These are phyloP conservation scores for Cruciata laevipes DNA, from an alignment of 257 asterid genomes.

Conservation along the genomic window DNA sequence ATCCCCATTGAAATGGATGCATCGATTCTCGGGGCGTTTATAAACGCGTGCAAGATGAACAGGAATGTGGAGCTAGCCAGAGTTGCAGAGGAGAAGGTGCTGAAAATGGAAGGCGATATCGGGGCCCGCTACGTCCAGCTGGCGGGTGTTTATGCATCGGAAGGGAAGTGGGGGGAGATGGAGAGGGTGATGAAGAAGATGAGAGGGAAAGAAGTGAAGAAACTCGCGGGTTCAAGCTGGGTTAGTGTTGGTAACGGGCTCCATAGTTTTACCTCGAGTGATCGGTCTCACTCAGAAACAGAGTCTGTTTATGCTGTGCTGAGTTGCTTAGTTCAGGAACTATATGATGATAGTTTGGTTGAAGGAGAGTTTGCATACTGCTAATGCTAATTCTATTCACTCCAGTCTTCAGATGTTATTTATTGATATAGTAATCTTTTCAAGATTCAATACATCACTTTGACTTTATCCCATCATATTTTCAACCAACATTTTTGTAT, in stretches of 20 bases:
- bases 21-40: constrained; percentile 52
- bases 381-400: neutral
- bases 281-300: constrained; percentile 47
- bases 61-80: constrained; percentile 57
- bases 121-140: constrained; percentile 74
- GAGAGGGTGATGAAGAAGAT: constrained; percentile 78
- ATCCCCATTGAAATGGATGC: constrained; percentile 65
- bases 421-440: no score
- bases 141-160: constrained; percentile 74
- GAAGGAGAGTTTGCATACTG: constrained; percentile 11
- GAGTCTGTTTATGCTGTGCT: constrained; percentile 43
- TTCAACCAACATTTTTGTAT: no score
- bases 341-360: constrained; percentile 13
- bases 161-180: constrained; percentile 79
- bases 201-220: constrained; percentile 70
- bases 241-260: constrained; percentile 41
- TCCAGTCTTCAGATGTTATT: neutral
- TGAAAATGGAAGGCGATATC: constrained; percentile 45
- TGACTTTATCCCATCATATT: no score
- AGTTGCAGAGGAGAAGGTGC: constrained; percentile 50
- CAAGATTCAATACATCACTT: no score
- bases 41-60: constrained; percentile 68
- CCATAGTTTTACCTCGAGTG: constrained; percentile 62
- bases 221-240: constrained; percentile 84
- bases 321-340: constrained; percentile 45